Base-by-base conservation (phyloP, 768 basidiomycete species). In the Trametes villosa region DNA sequence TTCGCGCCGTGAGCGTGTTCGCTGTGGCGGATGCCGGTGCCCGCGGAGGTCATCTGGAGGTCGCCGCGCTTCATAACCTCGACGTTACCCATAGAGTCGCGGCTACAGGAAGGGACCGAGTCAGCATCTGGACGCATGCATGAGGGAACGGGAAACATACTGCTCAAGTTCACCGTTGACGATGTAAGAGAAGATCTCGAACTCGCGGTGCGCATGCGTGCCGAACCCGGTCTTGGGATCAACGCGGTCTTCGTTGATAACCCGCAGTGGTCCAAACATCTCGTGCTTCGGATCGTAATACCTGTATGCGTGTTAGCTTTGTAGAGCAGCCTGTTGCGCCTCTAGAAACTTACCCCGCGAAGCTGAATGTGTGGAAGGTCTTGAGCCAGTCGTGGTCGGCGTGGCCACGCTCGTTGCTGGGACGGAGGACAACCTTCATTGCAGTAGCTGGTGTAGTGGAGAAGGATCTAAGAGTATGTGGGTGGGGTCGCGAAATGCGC, bases 231-330 rank as follows among this genome's bases (percentile, higher is more conserved):
- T 87, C 18, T 75, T 68, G 7, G 89, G 76, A 4, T 81, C 82
- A 40, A 96, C 91, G n/a, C 92, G 87, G 67, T 94, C 93, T 74
- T 97, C 95, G 76, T 97, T 97, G 73, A 98, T 88, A 34, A 98
- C 92, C 9, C 95, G 85, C 1, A 98, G 83, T 17, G 84, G 67
- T 1, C 95, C 92, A 64, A 85, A 96, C 1, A 77, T 74, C 45
- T 85, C 78, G 64, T 86, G 86, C 1, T 76, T 53, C 9, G 70
- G 63, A 46, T 89, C 87, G 40, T 84, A 79, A 70, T 94, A 96
- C 67, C 83, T 86, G 33, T 17, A 30, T 15, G 2, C 4, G 7
- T 8, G 30, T 26, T 34, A 26, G 33, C 15, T 27, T 15, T 49
- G 3, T 5, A 3, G 9, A 33, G 15, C 38, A 18, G 36, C 18